phyloP scores from a whole-genome alignment of 2,329 filamentous ascomycete genomes.

The Xylariaceae sp. region DNA sequence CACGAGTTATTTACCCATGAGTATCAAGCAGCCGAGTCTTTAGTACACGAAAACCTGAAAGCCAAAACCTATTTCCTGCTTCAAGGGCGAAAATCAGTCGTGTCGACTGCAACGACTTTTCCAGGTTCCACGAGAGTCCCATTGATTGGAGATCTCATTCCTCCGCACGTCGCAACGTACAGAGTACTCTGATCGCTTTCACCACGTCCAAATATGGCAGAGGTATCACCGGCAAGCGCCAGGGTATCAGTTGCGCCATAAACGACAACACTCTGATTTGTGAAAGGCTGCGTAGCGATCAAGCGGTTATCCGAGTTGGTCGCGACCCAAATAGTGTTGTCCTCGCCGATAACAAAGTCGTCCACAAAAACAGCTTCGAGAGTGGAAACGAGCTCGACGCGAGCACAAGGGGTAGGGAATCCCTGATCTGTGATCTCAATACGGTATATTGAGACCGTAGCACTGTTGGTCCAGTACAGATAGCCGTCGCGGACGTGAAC shows the following conservation, averaged over 20 bases:
- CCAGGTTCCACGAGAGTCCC: conserved; percentile 24
- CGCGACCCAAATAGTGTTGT: conserved; percentile 19
- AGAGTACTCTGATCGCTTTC: conserved; percentile 14
- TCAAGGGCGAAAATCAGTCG: conserved; percentile 4
- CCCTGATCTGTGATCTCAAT: conserved; percentile 14
- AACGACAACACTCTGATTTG: conserved; percentile 15
- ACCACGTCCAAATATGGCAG: conserved; percentile 23
- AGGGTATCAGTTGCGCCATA: conserved; percentile 14
- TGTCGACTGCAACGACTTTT: conserved; percentile 29
- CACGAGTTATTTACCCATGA: too few relatives aligned
- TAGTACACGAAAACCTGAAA: too few relatives aligned
- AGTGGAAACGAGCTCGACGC: conserved; percentile 16
- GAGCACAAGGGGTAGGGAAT: conserved; percentile 10
- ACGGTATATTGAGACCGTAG: conserved; percentile 19
- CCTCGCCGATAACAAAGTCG: conserved; percentile 24
- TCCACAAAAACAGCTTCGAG: conserved; percentile 23
- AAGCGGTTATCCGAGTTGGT: conserved; percentile 22
- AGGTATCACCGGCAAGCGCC: conserved; percentile 20
- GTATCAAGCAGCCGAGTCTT: too few relatives aligned
- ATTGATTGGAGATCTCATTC: conserved; percentile 16
- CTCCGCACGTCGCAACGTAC: conserved; percentile 27
- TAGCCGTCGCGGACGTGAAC: conserved; percentile 10
- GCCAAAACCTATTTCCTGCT: neutral
- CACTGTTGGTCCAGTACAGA: conserved; percentile 30
- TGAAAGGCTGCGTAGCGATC: conserved; percentile 9